A percentile compares a stretch with the other conserved stretches of the same genome.
These are phyloP conservation scores for Botrytis porri DNA, from an alignment of 2,329 filamentous ascomycete genomes.

Conservation along the genomic window DNA sequence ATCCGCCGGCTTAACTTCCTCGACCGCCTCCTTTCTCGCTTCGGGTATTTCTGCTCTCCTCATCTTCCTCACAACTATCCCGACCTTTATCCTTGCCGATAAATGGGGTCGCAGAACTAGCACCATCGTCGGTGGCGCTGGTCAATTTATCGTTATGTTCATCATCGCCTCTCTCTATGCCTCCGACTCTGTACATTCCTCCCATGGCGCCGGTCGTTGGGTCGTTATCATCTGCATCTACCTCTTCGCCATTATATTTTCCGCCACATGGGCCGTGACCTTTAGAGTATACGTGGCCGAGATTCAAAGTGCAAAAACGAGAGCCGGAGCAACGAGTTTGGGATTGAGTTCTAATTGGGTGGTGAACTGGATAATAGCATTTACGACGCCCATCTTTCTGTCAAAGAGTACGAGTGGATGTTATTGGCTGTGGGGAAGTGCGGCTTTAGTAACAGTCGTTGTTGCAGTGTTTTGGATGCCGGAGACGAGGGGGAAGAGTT, in stretches of 20 bases:
- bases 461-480: conserved; percentile 34
- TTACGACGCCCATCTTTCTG: conserved; percentile 38
- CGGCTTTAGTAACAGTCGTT: conserved; percentile 36
- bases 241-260: conserved; percentile 48
- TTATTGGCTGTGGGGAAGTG: conserved; percentile 40
- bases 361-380: conserved; percentile 36
- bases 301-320: conserved; percentile 54
- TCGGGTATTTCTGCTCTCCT: conserved; percentile 59
- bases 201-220: conserved; percentile 45
- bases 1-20: conserved; percentile 55
- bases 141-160: conserved; percentile 50
- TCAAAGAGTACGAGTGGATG: conserved; percentile 29
- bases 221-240: conserved; percentile 51
- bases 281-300: conserved; percentile 56
- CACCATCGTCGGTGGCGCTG: conserved; percentile 52
- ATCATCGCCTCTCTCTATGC: conserved; percentile 54
- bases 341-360: conserved; percentile 48
- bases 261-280: conserved; percentile 52
- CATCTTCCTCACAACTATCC: conserved; percentile 56
- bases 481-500: conserved; percentile 32
- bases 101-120: conserved; percentile 55
- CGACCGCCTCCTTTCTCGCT: conserved; percentile 56
- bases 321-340: conserved; percentile 52
- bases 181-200: conserved; percentile 42
- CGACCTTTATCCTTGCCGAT: conserved; percentile 54